Evolutionary conservation across 2,329 filamentous ascomycete species (phyloP), one percentile per base, ranked within the genome.

Genomic region (Cryphonectria nitschkei): DNA sequence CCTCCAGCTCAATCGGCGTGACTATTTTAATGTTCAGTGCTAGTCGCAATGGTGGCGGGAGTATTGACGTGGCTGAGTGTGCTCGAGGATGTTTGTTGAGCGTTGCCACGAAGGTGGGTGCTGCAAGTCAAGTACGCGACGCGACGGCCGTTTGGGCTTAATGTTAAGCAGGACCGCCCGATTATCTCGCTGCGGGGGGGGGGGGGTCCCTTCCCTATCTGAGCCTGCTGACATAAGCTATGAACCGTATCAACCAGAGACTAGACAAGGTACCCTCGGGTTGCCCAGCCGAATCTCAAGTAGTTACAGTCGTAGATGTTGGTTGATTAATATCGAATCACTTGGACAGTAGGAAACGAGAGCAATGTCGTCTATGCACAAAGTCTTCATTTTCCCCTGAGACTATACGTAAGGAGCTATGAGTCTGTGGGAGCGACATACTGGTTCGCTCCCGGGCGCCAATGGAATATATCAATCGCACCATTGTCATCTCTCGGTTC

Each of bases 121-220:
- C 56, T 70, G 60, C 50, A 32, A 39, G 62, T 56, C 56, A 54
- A 32, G 41, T 62, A 72, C 71, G 71, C 71, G 71, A 70, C 70
- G 68, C 68, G 70, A 69, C 68, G 64, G 14, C 29, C 39, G 6
- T 19, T 34, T 32, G 43, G 65, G 13, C 54, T 67, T 3, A 50
- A 41, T 39, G 65, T 67, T 9, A 56, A 41, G 52, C n/a, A 67
- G 54, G 8, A 41, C n/a, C 60, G 60, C n/a, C 22, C 14, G 26
- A 16, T 29, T 19, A 22, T 26, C n/a, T 32, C 8, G 52, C 39
- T 68, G 66, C 56, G 66, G 66, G 66, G 66, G 26, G 34, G 34
- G 37, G 37, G 37, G 37, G 8, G 37, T 39, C 34, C 29, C 32
- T 52, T 37, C 64, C 14, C 14, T 50, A 50, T 50, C 43, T 22